These are phyloP conservation scores for Solanum paucissectum DNA, from an alignment of 257 asterid genomes.

Conservation along the genomic window DNA sequence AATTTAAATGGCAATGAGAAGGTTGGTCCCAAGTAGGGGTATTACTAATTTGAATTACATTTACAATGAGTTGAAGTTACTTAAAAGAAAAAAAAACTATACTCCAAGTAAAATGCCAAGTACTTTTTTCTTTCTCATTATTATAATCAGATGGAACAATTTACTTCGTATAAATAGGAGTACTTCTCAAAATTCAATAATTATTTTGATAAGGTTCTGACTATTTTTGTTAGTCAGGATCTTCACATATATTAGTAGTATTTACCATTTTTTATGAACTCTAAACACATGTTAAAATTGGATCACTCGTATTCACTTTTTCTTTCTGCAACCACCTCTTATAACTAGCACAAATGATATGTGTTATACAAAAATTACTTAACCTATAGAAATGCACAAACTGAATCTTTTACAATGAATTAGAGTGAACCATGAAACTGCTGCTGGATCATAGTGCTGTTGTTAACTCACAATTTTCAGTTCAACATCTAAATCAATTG, in stretches of 20 bases:
- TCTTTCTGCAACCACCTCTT: background rate
- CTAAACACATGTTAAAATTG: background rate
- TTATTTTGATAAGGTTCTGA: background rate
- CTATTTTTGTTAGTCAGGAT: background rate
- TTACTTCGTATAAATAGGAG: background rate
- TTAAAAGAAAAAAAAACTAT: background rate
- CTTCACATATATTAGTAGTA: background rate
- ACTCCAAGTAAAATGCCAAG: background rate
- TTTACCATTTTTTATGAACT: background rate
- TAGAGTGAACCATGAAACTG: background rate
- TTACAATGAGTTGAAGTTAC: background rate
- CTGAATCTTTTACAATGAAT: background rate
- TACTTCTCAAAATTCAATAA: background rate
- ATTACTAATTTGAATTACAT: background rate
- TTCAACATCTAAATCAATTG: background rate
- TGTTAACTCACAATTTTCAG: background rate
- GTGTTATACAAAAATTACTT: background rate
- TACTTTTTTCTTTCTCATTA: background rate
- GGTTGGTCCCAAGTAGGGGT: background rate
- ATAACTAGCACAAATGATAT: background rate
- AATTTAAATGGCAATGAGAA: background rate
- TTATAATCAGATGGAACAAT: background rate
- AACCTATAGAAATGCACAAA: background rate
- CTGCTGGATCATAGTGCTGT: background rate
- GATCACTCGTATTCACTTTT: background rate